phyloP scores from a whole-genome alignment of 805 yeast species.

The Groenewaldozyma salmanticensis region DNA sequence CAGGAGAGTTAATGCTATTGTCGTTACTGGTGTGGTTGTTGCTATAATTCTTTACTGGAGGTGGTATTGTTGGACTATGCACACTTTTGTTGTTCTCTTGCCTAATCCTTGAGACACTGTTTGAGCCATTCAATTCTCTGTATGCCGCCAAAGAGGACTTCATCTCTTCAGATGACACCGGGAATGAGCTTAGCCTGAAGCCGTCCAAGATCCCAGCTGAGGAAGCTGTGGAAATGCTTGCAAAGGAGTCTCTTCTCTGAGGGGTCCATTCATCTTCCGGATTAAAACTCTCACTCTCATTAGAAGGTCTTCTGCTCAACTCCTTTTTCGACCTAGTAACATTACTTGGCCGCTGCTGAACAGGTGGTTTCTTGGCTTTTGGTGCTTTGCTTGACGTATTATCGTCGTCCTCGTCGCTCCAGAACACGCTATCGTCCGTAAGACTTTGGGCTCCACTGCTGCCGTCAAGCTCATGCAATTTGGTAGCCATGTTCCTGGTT shows the following conservation, averaged over 20 bases:
- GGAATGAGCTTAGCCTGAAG: slow-evolving; percentile 16
- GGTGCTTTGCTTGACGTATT: not conserved
- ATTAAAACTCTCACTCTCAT: not conserved
- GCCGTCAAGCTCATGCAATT: no score
- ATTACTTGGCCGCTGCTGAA: not conserved
- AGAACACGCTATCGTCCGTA: not conserved
- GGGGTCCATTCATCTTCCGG: slow-evolving; percentile 3
- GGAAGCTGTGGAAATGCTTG: slow-evolving; percentile 8
- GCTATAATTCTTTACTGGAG: not conserved
- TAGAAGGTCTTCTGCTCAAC: not conserved
- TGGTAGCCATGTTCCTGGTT: slow-evolving; percentile 17
- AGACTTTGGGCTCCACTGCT: not conserved
- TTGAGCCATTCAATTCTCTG: not conserved
- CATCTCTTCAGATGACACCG: slow-evolving; percentile 3
- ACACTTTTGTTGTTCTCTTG: not conserved
- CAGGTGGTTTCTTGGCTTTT: not conserved
- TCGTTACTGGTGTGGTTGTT: not conserved
- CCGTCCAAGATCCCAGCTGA: slow-evolving; percentile 20
- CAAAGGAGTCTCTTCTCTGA: slow-evolving; percentile 8
- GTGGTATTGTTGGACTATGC: not conserved
- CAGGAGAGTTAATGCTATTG: not conserved
- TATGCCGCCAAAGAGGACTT: slow-evolving; percentile 1
- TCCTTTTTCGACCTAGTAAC: not conserved
- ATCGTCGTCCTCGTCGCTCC: not conserved
- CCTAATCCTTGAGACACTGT: not conserved